Conservation (phyloP, 192 early-diverging fungal genomes). For the Coemansia sp. region DNA sequence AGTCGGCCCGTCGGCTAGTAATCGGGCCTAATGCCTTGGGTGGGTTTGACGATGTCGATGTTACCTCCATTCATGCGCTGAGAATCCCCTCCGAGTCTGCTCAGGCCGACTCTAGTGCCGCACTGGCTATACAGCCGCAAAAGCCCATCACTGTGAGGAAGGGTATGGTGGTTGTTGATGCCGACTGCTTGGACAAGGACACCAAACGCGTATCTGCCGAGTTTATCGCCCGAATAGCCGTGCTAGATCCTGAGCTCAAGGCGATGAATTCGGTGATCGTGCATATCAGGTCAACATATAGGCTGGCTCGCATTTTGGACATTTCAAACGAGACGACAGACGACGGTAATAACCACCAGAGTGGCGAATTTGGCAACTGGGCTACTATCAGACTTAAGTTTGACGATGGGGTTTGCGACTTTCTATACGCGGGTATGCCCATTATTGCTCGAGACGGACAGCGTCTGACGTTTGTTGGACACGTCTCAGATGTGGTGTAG, state of each 20-base stretch:
- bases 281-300: constrained; percentile 46
- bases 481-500: constrained; percentile 17
- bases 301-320: constrained; percentile 40
- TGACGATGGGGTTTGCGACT: constrained; percentile 33
- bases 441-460: constrained; percentile 50
- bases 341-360: not conserved
- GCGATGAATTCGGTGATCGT: constrained; percentile 32
- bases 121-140: constrained; percentile 67
- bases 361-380: not conserved
- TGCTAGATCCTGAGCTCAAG: constrained; percentile 27
- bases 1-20: constrained; percentile 35
- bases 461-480: constrained; percentile 46
- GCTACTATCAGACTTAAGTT: constrained; percentile 35
- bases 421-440: constrained; percentile 38
- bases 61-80: constrained; percentile 83
- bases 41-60: constrained; percentile 66
- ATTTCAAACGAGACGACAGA: constrained; percentile 12
- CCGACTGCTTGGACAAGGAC: constrained; percentile 13
- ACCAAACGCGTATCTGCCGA: constrained; percentile 24
- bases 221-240: constrained; percentile 32
- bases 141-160: constrained; percentile 39
- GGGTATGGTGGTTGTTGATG: constrained; percentile 63
- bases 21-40: constrained; percentile 73
- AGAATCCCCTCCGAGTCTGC: constrained; percentile 73
- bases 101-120: constrained; percentile 75